Base-by-base conservation (phyloP, 345 rosid species). In the Nephelium lappaceum region DNA sequence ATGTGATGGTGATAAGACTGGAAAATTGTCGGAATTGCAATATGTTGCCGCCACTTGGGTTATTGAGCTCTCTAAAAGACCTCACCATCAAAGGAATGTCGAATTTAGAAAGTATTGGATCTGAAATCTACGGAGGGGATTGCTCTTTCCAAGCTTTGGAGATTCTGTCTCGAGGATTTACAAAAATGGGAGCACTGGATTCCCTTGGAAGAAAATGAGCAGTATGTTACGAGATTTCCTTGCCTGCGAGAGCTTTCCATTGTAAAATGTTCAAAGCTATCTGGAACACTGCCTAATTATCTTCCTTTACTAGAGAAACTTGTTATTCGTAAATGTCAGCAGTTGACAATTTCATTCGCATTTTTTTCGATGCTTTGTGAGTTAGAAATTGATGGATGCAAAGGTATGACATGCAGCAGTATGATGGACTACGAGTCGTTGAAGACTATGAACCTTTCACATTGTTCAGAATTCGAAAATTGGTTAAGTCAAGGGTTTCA, bases 291-390 rank as follows among this genome's bases (percentile, higher is more conserved):
- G 19, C 78, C 70, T 10, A 41, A 64, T 0, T 24, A 18, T 64
- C 62, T 75, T n/a, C 71, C 27, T 64, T 75, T 31, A 47, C 36
- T 75, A 43, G 45, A 47, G 70, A 47, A 38, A 11, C 60, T 75
- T 27, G 61, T 9, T 2, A 45, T 75, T 19, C 9, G 3, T 25
- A 19, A 19, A 9, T 64, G 78, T 25, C 3, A 12, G 21, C 6
- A 47, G 31, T 27, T 75, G 78, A 21, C 18, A 16, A 53, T 62
- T 74, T 24, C 41, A 16, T 25, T 74, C 24, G 41, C 69, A 16
- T 24, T 41, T 21, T 18, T 73, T 60, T 68, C 77, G 0, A 23
- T 19, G 68, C 77, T 74, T 14, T 42, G 77, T 5, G 12, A 27
- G 31, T 19, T 64, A 25, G 57, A 61, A 39, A 21, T 73, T 23